phyloP scores from a whole-genome alignment of 768 basidiomycete genomes.

The Calocybe indica region DNA sequence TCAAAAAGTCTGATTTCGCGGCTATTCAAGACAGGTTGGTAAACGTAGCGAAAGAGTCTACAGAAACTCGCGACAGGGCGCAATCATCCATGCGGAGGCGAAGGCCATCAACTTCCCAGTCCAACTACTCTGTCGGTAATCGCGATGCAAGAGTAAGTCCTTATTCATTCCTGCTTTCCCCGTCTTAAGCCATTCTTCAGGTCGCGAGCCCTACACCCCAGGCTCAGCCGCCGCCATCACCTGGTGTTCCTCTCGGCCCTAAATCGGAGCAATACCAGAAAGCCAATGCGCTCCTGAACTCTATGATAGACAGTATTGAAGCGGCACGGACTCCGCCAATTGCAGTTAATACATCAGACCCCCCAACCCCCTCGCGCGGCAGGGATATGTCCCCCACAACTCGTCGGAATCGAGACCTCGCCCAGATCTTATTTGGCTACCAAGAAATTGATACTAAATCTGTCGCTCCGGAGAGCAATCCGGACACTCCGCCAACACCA shows the following conservation, averaged over 20 bases:
- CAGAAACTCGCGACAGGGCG: conserved; percentile 50
- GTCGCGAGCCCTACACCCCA: conserved; percentile 56
- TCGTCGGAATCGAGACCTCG: conserved; percentile 68
- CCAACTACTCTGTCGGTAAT: conserved; percentile 46
- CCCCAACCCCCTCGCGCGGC: conserved; percentile 18
- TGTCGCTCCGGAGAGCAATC: not conserved
- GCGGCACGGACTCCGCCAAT: conserved; percentile 22
- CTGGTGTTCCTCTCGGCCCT: conserved; percentile 3
- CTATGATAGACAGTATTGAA: conserved; percentile 50
- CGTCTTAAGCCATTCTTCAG: conserved; percentile 25
- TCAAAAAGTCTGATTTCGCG: conserved; percentile 64
- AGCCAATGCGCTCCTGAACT: conserved; percentile 62
- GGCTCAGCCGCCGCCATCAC: conserved; percentile 30
- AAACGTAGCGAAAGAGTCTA: conserved; percentile 47
- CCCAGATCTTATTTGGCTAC: conserved; percentile 66
- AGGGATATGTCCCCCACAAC: conserved; percentile 42
- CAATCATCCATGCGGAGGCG: conserved; percentile 65
- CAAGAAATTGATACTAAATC: conserved; percentile 12
- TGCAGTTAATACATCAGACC: conserved; percentile 13
- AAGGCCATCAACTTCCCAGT: conserved; percentile 79
- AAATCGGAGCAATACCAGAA: conserved; percentile 35
- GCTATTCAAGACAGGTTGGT: conserved; percentile 75
- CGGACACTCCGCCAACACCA: not conserved
- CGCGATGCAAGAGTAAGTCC: too few relatives aligned
- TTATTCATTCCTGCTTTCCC: conserved; percentile 4